Percentiles rank a stretch among this genome's conserved stretches.
These are phyloP conservation scores for Phyllosticta capitalensis DNA, from an alignment of 2,329 filamentous ascomycete genomes.

Conservation along the genomic window DNA sequence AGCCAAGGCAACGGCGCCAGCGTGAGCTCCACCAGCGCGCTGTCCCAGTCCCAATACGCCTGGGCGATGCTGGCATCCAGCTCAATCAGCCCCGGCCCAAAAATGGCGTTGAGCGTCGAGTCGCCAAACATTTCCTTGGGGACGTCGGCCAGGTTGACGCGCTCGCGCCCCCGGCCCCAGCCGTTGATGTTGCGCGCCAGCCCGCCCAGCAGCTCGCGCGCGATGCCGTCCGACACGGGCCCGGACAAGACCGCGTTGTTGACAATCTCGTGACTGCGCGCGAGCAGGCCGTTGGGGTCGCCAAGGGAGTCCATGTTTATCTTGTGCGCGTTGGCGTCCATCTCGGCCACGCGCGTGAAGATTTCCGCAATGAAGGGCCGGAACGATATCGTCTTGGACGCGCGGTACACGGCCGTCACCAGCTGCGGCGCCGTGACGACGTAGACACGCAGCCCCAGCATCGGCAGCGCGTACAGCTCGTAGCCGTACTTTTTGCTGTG, in stretches of 20 bases:
- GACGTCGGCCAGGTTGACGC: background rate
- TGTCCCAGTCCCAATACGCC: conserved; percentile 36
- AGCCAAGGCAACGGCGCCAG: conserved; percentile 22
- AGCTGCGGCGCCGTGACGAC: conserved; percentile 34
- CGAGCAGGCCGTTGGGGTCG: background rate
- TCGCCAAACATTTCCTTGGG: background rate
- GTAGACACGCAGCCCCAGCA: conserved; percentile 38
- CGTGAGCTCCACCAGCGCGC: conserved; percentile 21
- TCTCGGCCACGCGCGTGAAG: conserved; percentile 30
- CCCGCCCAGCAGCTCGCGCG: background rate
- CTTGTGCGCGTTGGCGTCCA: conserved; percentile 19
- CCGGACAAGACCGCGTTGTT: background rate
- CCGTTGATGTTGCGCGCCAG: background rate
- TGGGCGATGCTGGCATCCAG: conserved; percentile 26
- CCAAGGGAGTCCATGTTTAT: background rate
- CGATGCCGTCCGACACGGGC: background rate
- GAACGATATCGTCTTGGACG: conserved; percentile 33
- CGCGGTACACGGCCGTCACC: conserved; percentile 31
- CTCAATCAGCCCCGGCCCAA: conserved; percentile 37
- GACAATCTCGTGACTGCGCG: conserved; percentile 2
- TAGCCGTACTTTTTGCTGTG: conserved; percentile 15
- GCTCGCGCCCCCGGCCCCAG: background rate
- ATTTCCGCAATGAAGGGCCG: conserved; percentile 28
- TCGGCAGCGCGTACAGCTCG: conserved; percentile 36
- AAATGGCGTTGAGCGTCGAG: conserved; percentile 32